These are phyloP conservation scores for Coniferiporia sulphurascens DNA, from an alignment of 1,284 basidiomycete genomes.

Conservation along the genomic window DNA sequence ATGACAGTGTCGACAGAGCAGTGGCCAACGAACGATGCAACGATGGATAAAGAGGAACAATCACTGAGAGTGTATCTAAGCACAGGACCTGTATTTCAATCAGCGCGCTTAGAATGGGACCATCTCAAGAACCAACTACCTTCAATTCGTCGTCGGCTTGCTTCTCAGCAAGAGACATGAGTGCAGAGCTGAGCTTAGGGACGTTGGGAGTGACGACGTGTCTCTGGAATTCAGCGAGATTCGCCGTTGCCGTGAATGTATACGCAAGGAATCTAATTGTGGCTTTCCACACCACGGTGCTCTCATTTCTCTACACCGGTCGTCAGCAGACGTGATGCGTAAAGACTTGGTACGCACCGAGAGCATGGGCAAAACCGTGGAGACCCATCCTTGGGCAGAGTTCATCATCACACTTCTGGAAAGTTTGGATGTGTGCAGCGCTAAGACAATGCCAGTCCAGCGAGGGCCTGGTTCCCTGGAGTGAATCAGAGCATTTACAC, in stretches of 20 bases:
- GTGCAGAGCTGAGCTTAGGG: slow-evolving; percentile 57
- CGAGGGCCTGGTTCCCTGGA: slow-evolving; percentile 66
- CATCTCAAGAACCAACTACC: slow-evolving; percentile 29
- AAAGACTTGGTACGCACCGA: slow-evolving; percentile 40
- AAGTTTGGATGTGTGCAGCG: slow-evolving; percentile 53
- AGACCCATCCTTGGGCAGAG: slow-evolving; percentile 65
- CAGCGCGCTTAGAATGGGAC: background rate
- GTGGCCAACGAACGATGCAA: slow-evolving; percentile 51
- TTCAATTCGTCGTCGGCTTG: slow-evolving; percentile 46
- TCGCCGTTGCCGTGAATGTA: slow-evolving; percentile 53
- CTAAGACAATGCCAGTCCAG: slow-evolving; percentile 73
- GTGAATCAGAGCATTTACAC: slow-evolving; percentile 66
- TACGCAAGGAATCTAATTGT: slow-evolving; percentile 54
- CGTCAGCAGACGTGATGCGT: slow-evolving; percentile 17
- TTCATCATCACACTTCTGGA: slow-evolving; percentile 61
- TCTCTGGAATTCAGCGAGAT: slow-evolving; percentile 69
- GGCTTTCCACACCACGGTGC: slow-evolving; percentile 50
- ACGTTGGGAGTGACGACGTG: slow-evolving; percentile 68
- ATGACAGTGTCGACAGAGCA: slow-evolving; percentile 45
- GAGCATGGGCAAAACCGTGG: slow-evolving; percentile 55
- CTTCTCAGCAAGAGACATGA: slow-evolving; percentile 53
- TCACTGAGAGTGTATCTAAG: slow-evolving; percentile 45
- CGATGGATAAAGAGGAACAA: slow-evolving; percentile 63
- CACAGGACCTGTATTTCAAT: slow-evolving; percentile 41
- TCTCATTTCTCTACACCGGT: slow-evolving; percentile 59